These are phyloP conservation scores for Tillandsia fasciculata DNA, from an alignment of 176 grass and related monocot genomes.

Conservation along the genomic window DNA sequence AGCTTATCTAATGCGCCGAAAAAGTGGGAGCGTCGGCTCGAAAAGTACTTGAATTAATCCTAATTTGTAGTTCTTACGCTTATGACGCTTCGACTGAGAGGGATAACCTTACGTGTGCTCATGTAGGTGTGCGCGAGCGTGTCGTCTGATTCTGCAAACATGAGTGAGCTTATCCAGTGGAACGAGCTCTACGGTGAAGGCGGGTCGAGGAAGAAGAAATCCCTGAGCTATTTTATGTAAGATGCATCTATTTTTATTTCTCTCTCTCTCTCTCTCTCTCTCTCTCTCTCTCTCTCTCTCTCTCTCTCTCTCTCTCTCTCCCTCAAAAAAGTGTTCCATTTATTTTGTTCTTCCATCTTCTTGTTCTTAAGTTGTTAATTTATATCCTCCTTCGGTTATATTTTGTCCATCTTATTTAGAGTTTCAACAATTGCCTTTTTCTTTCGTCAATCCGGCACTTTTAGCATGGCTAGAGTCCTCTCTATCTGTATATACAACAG, in stretches of 20 bases:
- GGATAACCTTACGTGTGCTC: neutral
- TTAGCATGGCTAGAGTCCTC: neutral
- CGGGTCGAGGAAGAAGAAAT: slow-evolving; percentile 89
- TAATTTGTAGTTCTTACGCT: too few species aligned
- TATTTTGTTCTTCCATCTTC: neutral
- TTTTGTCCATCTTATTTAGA: neutral
- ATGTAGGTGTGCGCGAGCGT: slow-evolving; percentile 88
- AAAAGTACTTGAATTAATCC: too few species aligned
- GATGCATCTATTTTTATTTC: slow-evolving; percentile 9
- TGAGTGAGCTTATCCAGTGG: slow-evolving; percentile 93
- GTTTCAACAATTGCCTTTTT: neutral
- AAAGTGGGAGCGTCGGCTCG: too few species aligned
- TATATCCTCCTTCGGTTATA: neutral
- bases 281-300: neutral
- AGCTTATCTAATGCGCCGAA: too few species aligned
- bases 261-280: neutral
- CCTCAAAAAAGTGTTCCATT: neutral
- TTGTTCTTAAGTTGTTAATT: neutral
- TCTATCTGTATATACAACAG: neutral
- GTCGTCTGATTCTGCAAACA: slow-evolving; percentile 86
- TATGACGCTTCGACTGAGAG: neutral
- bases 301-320: neutral
- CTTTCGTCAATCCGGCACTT: neutral
- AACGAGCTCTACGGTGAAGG: slow-evolving; percentile 98
- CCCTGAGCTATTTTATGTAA: slow-evolving; percentile 99